Evolutionary conservation across 805 yeast genomes (phyloP).

Genomic region (Wickerhamiella spandovensis): DNA sequence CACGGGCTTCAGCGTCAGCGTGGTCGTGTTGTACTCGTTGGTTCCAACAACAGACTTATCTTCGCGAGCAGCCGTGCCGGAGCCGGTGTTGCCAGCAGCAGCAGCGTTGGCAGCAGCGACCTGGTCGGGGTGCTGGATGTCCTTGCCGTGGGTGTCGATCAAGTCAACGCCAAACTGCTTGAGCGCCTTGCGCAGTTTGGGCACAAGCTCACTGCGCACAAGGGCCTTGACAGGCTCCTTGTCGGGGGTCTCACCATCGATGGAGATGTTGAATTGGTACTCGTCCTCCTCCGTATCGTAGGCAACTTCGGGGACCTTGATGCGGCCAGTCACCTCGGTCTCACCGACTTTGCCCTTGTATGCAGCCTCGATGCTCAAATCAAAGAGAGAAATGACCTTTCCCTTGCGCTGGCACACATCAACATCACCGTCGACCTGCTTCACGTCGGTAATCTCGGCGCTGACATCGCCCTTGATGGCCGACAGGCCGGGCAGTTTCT

Average conservation of each 20-base stretch:
- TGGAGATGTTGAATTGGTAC: slow-evolving; percentile 66
- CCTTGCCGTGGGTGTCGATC: slow-evolving; percentile 61
- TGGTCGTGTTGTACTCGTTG: slow-evolving; percentile 65
- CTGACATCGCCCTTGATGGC: slow-evolving; percentile 25
- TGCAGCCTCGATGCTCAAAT: slow-evolving; percentile 52
- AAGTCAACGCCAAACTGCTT: slow-evolving; percentile 64
- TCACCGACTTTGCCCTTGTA: slow-evolving; percentile 35
- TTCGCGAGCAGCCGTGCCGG: slow-evolving; percentile 10
- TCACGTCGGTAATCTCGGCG: slow-evolving; percentile 33
- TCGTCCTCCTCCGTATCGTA: slow-evolving; percentile 82
- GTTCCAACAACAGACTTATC: slow-evolving; percentile 11
- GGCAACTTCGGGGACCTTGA: slow-evolving; percentile 82
- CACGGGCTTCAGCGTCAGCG: slow-evolving; percentile 59
- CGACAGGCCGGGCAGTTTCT: slow-evolving; percentile 40
- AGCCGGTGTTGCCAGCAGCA: slow-evolving; percentile 9
- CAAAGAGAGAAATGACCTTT: slow-evolving; percentile 83
- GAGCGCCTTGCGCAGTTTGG: slow-evolving; percentile 50
- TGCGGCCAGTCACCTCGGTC: slow-evolving; percentile 43
- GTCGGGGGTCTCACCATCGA: slow-evolving; percentile 38
- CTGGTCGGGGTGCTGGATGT: slow-evolving; percentile 61
- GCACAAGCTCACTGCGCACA: slow-evolving; percentile 47
- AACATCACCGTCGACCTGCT: slow-evolving; percentile 81
- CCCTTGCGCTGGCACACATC: slow-evolving; percentile 97
- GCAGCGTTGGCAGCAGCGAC: slow-evolving; percentile 11
- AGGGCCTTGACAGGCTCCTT: slow-evolving; percentile 35